Evolutionary conservation across 2,329 filamentous ascomycete species (phyloP).

Genomic region (Coniosporium tulheliwenetii): DNA sequence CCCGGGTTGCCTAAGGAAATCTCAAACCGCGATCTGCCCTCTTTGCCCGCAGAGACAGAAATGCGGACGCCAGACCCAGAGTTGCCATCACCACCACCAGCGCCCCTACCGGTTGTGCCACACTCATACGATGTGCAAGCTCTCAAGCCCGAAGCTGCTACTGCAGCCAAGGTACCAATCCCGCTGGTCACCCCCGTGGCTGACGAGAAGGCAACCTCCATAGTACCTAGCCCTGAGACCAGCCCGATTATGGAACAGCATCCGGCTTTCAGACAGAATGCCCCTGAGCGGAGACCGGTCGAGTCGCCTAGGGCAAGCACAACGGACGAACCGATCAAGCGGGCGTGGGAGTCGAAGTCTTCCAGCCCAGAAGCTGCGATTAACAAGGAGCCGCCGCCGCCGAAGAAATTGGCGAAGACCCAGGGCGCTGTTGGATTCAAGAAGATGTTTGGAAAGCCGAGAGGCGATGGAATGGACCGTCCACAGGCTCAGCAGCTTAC

Average conservation of each 20-base stretch:
- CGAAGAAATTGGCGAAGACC: slow-evolving; percentile 29
- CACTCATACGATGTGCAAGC: too few species aligned
- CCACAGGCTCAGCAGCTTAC: slow-evolving; percentile 16
- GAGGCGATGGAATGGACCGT: slow-evolving; percentile 42
- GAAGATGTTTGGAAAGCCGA: slow-evolving; percentile 49
- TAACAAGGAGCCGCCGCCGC: slow-evolving; percentile 12
- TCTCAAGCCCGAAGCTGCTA: too few species aligned
- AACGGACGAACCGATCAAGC: slow-evolving; percentile 1
- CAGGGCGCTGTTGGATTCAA: slow-evolving; percentile 35
- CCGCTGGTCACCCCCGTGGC: neutral
- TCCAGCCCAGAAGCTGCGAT: slow-evolving; percentile 14
- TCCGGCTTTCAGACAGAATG: slow-evolving; percentile 23
- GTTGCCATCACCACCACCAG: too few species aligned
- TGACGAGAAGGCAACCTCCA: slow-evolving; percentile 2
- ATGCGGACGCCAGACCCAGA: too few species aligned
- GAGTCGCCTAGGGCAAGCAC: slow-evolving; percentile 11
- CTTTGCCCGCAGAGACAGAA: too few species aligned
- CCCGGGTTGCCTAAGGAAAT: too few species aligned
- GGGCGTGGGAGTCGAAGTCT: slow-evolving; percentile 11
- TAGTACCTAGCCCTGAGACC: too few species aligned
- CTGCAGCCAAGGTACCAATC: too few species aligned
- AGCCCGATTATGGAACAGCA: slow-evolving; percentile 16
- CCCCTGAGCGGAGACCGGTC: slow-evolving; percentile 15
- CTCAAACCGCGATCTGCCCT: too few species aligned
- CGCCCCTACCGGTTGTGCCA: too few species aligned